phyloP scores from a whole-genome alignment of 345 rosid species.

The Citrus hindsii region DNA sequence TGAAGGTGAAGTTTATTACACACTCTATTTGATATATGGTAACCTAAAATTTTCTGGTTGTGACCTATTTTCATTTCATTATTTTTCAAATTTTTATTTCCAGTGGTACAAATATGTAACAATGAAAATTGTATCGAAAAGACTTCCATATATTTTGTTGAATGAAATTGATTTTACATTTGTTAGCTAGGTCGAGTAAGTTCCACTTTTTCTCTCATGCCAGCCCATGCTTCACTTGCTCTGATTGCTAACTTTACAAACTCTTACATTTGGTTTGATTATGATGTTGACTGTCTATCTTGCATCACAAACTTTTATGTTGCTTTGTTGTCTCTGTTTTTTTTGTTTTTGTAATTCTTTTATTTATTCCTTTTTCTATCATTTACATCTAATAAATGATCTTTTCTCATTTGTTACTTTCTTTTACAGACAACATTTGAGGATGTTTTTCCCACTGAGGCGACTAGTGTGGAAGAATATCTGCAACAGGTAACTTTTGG shows the following conservation, averaged over 20 bases:
- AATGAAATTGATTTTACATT: not conserved
- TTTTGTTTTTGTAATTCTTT: not conserved
- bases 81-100: not conserved
- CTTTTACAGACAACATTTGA: conserved; percentile 74
- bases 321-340: not conserved
- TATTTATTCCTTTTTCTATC: conserved; percentile 7
- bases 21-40: not conserved
- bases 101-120: not conserved
- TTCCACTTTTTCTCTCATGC: not conserved
- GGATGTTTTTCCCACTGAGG: conserved; percentile 98
- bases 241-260: not conserved
- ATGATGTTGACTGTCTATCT: not conserved
- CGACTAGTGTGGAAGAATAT: conserved; percentile 90
- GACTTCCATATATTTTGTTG: not conserved
- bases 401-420: conserved; percentile 3
- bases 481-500: conserved; percentile 73
- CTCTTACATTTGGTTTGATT: conserved; percentile 4
- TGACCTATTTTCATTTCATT: conserved; percentile 3
- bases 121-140: not conserved
- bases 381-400: not conserved
- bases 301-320: not conserved
- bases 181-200: not conserved
- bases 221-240: conserved; percentile 5
- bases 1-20: conserved; percentile 54
- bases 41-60: not conserved